A percentile compares a stretch with the other conserved stretches of the same genome.
phyloP scores from a whole-genome alignment of 1,139 yeast species.

The Pichia sp. region DNA sequence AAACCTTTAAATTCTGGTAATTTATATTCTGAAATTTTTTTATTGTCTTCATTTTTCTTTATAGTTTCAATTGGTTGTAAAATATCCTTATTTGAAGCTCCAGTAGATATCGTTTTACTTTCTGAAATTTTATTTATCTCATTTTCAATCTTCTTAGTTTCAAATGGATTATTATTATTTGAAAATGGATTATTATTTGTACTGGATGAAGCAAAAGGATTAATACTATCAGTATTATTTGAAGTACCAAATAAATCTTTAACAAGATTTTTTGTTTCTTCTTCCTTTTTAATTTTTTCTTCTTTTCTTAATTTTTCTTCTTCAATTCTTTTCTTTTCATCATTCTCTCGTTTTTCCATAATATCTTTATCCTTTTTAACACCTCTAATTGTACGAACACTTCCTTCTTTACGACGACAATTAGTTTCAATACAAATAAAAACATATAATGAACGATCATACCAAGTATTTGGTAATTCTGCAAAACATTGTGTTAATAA shows the following conservation, averaged over 20 bases:
- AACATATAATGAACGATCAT: constrained; percentile 76
- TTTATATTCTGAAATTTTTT: constrained; percentile 12
- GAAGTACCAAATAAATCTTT: constrained; percentile 35
- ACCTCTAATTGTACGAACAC: constrained; percentile 70
- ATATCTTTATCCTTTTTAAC: constrained; percentile 51
- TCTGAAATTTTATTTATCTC: constrained; percentile 5
- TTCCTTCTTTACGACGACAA: constrained; percentile 66
- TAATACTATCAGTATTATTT: not conserved
- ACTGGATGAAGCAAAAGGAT: constrained; percentile 19
- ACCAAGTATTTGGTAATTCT: constrained; percentile 61
- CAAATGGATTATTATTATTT: constrained; percentile 28
- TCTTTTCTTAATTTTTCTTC: constrained; percentile 34
- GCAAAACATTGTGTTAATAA: constrained; percentile 74
- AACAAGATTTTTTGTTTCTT: constrained; percentile 32
- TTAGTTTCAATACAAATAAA: constrained; percentile 60
- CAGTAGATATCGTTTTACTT: constrained; percentile 20
- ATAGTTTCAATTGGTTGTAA: constrained; percentile 1
- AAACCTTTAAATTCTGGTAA: constrained; percentile 56
- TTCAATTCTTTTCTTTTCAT: constrained; percentile 31
- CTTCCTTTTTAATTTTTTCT: constrained; percentile 30
- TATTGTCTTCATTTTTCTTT: not conserved
- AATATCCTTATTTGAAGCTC: constrained; percentile 12
- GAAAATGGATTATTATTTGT: constrained; percentile 28
- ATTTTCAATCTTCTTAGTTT: constrained; percentile 8
- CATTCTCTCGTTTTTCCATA: constrained; percentile 36